Evolutionary conservation across 2,329 filamentous ascomycete genomes (phyloP).

Genomic region (Trichoderma arundinaceum): DNA sequence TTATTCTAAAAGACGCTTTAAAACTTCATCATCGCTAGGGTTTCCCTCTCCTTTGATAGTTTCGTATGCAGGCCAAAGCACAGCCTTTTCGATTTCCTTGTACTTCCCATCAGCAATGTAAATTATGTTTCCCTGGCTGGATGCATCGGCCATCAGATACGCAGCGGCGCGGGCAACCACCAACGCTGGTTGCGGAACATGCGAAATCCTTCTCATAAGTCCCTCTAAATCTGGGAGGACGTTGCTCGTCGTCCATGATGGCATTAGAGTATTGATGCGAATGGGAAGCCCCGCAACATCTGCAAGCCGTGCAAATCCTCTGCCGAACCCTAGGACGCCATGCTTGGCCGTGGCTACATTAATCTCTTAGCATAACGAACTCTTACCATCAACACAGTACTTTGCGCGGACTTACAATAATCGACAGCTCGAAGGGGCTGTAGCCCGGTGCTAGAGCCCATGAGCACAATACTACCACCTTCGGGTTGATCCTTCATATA

Average conservation of each 20-base stretch:
- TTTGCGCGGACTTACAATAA: slow-evolving; percentile 18
- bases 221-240: slow-evolving; percentile 22
- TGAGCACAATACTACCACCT: slow-evolving; percentile 21
- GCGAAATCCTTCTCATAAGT: slow-evolving; percentile 14
- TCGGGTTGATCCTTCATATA: slow-evolving; percentile 26
- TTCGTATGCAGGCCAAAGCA: slow-evolving; percentile 19
- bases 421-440: slow-evolving; percentile 26
- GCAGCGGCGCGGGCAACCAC: slow-evolving; percentile 24
- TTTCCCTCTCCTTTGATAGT: slow-evolving; percentile 19
- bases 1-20: slow-evolving; percentile 13
- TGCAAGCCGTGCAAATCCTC: slow-evolving; percentile 19
- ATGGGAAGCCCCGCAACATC: slow-evolving; percentile 23
- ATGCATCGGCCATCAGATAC: slow-evolving; percentile 9
- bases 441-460: slow-evolving; percentile 23
- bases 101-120: slow-evolving; percentile 20
- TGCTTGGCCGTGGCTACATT: slow-evolving; percentile 22
- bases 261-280: slow-evolving; percentile 25
- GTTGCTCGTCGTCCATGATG: slow-evolving; percentile 27
- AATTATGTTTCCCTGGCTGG: slow-evolving; percentile 13
- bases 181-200: slow-evolving; percentile 20
- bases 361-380: neutral
- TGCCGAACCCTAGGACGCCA: slow-evolving; percentile 21
- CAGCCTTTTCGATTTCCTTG: slow-evolving; percentile 22
- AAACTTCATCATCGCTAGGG: slow-evolving; percentile 18
- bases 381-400: neutral